Conservation (phyloP, 2,329 filamentous ascomycete genomes). For the Trichoderma sp. region DNA sequence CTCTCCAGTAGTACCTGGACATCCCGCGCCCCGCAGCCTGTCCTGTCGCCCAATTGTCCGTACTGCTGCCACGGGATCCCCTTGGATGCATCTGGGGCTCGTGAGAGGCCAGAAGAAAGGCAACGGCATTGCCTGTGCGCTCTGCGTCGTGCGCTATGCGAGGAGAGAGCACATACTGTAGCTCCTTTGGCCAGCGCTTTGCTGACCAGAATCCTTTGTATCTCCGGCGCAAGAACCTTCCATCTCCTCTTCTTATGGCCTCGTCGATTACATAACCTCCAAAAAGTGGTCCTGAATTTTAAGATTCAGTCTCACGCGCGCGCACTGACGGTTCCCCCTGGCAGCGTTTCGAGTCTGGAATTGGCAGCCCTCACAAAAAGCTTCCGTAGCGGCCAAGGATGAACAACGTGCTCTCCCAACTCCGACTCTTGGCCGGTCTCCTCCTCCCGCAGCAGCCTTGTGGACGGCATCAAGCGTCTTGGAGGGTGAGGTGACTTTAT, state of each 20-base stretch:
- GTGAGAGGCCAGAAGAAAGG: background rate
- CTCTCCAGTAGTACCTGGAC: conserved; percentile 18
- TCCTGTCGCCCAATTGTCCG: background rate
- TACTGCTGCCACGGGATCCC: conserved; percentile 6
- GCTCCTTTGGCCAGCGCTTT: background rate
- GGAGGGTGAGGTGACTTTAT: conserved; percentile 19
- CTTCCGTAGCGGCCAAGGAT: background rate
- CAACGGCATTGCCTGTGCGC: background rate
- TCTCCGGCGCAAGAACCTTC: background rate
- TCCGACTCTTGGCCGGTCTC: background rate
- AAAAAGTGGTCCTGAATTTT: conserved; percentile 13
- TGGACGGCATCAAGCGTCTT: background rate
- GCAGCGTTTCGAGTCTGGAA: background rate
- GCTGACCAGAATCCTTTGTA: background rate
- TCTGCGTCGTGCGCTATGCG: background rate
- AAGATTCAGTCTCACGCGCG: conserved; percentile 14
- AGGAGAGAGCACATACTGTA: background rate
- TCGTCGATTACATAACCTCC: background rate
- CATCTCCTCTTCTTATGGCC: background rate
- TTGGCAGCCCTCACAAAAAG: background rate
- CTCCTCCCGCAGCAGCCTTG: background rate
- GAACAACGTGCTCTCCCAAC: background rate
- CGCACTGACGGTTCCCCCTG: background rate
- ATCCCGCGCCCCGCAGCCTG: conserved; percentile 21
- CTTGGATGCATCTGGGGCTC: background rate